A percentile compares a stretch with the other conserved stretches of the same genome.
phyloP scores from a whole-genome alignment of 768 basidiomycete genomes.

The Xerocomellus chrysenteron region DNA sequence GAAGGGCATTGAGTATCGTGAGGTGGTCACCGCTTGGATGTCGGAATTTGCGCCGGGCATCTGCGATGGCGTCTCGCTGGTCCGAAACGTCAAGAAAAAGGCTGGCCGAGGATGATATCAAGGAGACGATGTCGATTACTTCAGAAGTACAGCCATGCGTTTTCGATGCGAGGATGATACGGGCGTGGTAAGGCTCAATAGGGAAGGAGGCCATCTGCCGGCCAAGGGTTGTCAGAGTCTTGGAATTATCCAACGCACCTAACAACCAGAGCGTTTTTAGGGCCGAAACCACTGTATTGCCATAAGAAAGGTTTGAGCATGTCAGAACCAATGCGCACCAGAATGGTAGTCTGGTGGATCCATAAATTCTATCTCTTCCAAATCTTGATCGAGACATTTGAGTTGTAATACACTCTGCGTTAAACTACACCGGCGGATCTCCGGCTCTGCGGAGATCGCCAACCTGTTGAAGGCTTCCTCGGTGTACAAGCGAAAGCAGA shows the following conservation, averaged over 20 bases:
- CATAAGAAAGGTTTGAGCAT: background rate
- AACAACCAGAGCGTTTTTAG: slow-evolving; percentile 75
- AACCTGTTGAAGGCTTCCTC: slow-evolving; percentile 73
- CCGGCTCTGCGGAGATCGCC: slow-evolving; percentile 71
- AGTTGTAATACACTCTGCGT: slow-evolving; percentile 83
- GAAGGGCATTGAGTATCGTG: slow-evolving; percentile 82
- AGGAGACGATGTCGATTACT: slow-evolving; percentile 79
- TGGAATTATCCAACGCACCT: slow-evolving; percentile 69
- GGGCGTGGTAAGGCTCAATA: slow-evolving; percentile 81
- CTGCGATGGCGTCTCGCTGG: slow-evolving; percentile 68
- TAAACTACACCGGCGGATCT: slow-evolving; percentile 86
- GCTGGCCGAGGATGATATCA: slow-evolving; percentile 78
- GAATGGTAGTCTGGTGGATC: slow-evolving; percentile 77
- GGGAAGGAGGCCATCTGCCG: slow-evolving; percentile 88
- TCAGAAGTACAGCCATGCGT: slow-evolving; percentile 71
- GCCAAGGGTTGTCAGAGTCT: slow-evolving; percentile 69
- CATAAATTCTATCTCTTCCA: slow-evolving; percentile 84
- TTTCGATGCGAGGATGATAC: slow-evolving; percentile 77
- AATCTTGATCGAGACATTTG: slow-evolving; percentile 77
- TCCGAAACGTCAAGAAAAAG: slow-evolving; percentile 78
- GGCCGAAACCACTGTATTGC: slow-evolving; percentile 52
- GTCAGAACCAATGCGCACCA: slow-evolving; percentile 48
- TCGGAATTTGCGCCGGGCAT: slow-evolving; percentile 73
- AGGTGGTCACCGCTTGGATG: slow-evolving; percentile 90
- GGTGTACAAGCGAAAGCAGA: slow-evolving; percentile 92